Base-by-base conservation (phyloP, 768 basidiomycete genomes). In the Boletus patriciae region DNA sequence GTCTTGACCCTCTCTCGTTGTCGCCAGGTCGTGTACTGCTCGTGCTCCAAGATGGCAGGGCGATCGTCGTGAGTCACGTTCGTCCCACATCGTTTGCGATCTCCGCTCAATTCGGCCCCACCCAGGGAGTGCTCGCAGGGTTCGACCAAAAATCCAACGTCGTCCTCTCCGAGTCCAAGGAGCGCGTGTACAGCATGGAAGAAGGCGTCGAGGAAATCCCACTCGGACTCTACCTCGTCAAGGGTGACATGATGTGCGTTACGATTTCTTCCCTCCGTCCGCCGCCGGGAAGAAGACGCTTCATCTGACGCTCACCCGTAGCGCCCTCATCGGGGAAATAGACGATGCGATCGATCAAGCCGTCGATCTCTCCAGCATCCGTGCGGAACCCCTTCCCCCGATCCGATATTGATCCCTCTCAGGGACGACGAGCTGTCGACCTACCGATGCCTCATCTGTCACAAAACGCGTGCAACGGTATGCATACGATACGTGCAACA, bases 201-300 rank as follows among this genome's bases (percentile, higher is more conserved):
- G 91, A 92, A 66, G 90, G 90, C 40, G 94, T 97, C 27, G 92
- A 98, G 74, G 94, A 98, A 78, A 86, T 94, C 11, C 90, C 93
- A 0, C 79, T 98, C 25, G 97, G 97, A 0, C 79, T 98, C 44
- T 98, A 99, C 74, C 86, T 99, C 67, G 94, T 99, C 69, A 94
- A 98, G 66, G 97, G 97, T 3, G 97, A 99, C 70, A 94, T 94
- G 82, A 94, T 96, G 97, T 98, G 66, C 73, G 93, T 84, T n/a
- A 42, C 38, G 1, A 19, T n/a, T 19, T 40, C 38, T 23, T 21
- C 19, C 12, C 12, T 16, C 21, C 18, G 16, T 16, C 21, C 18
- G 29, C 33, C 7, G 25, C 42, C 41, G 6, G 13, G 18, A 23
- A 16, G n/a, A 19, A 34, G 42, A 42, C 8, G 3, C 45, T 61